Conservation (phyloP, 2,329 filamentous ascomycete species). For the Claviceps monticola region DNA sequence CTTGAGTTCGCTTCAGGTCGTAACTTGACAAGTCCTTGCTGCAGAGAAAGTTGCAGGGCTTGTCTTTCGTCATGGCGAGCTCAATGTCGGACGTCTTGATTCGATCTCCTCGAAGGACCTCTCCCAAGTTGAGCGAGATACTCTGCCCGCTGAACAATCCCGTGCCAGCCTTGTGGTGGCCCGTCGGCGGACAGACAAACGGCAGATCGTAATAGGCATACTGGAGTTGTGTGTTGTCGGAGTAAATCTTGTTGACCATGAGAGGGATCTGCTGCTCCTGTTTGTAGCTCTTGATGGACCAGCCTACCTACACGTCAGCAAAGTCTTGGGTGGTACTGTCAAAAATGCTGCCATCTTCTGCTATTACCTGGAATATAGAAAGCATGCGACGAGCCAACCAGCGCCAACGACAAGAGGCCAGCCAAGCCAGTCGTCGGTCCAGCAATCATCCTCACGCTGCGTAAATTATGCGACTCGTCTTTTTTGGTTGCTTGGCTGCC, state of each 20-base stretch:
- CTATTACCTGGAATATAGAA: slow-evolving; percentile 75
- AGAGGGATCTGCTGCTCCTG: slow-evolving; percentile 66
- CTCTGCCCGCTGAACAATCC: slow-evolving; percentile 62
- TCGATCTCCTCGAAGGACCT: slow-evolving; percentile 75
- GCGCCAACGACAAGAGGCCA: slow-evolving; percentile 29
- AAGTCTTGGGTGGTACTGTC: too few species aligned
- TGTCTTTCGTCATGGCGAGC: slow-evolving; percentile 61
- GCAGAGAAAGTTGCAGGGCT: slow-evolving; percentile 60
- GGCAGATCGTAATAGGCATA: slow-evolving; percentile 83
- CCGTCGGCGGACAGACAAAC: slow-evolving; percentile 71
- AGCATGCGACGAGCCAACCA: slow-evolving; percentile 31
- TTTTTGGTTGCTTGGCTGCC: not conserved
- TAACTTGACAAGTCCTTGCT: slow-evolving; percentile 48
- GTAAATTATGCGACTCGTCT: not conserved
- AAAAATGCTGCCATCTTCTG: not conserved
- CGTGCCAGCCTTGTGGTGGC: slow-evolving; percentile 48
- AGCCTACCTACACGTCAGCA: slow-evolving; percentile 35
- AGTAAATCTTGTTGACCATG: slow-evolving; percentile 87
- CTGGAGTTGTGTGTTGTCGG: slow-evolving; percentile 77
- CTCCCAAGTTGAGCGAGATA: slow-evolving; percentile 71
- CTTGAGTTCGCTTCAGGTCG: slow-evolving; percentile 52
- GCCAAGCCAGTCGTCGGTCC: slow-evolving; percentile 20
- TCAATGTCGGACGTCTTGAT: slow-evolving; percentile 78
- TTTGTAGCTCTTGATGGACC: slow-evolving; percentile 68
- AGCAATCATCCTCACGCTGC: slow-evolving; percentile 8